Base-by-base conservation (phyloP, 1,284 basidiomycete species). In the Melanopsichium pennsylvanicum region DNA sequence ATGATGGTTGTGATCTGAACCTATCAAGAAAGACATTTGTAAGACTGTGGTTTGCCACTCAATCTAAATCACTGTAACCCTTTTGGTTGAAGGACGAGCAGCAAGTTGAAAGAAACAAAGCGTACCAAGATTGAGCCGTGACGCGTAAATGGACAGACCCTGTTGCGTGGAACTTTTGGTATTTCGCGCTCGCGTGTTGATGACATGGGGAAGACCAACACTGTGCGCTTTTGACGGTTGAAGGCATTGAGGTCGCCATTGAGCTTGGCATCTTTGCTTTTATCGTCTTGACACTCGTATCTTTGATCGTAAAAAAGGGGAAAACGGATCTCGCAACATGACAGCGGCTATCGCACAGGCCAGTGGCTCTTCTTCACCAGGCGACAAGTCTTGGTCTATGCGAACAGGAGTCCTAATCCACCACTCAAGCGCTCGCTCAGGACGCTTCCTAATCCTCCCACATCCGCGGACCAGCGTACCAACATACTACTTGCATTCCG, bases 111-210 rank as follows among this genome's bases (percentile, higher is more conserved):
- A n/a, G n/a, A n/a, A n/a, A n/a, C n/a, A n/a, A n/a, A n/a, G n/a
- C n/a, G n/a, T n/a, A n/a, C n/a, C n/a, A n/a, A 22, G 19, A 12
- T 38, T 18, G 18, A 16, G 41, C 41, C 43, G 36, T 36, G 52
- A 51, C 59, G 52, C 51, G 52, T 62, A 46, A 60, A 60, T 41
- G n/a, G n/a, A n/a, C n/a, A n/a, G n/a, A n/a, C n/a, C n/a, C n/a
- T n/a, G n/a, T n/a, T n/a, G n/a, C n/a, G 23, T 16, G 16, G 4
- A 16, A 18, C 16, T 23, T 31, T 12, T n/a, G 13, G 10, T 5
- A 11, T 7, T 25, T 44, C 45, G 46, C 47, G 47, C 26, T 19
- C 37, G 35, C 51, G 51, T 31, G 41, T 33, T 8, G n/a, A n/a
- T n/a, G n/a, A n/a, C n/a, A 16, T 9, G 29, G 9, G 25, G 15